phyloP scores from a whole-genome alignment of 768 basidiomycete genomes.

The Sporobolomyces phaffii region DNA sequence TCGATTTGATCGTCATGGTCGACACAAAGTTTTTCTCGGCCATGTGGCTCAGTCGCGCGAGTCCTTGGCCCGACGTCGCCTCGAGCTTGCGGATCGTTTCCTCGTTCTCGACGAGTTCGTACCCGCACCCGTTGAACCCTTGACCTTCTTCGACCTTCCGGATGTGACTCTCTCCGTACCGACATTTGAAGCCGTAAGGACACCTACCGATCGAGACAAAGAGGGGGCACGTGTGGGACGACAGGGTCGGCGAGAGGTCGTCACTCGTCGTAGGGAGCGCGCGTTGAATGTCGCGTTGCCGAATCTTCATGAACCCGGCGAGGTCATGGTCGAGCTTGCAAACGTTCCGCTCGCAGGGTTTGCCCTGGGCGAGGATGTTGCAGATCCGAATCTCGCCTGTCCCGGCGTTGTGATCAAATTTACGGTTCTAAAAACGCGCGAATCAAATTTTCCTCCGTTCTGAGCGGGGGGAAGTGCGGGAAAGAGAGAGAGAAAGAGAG shows the following conservation, averaged over 20 bases:
- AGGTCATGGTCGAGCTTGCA: conserved; percentile 79
- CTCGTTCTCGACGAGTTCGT: conserved; percentile 55
- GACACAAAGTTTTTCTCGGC: conserved; percentile 24
- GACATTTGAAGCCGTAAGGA: conserved; percentile 79
- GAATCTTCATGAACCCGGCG: conserved; percentile 64
- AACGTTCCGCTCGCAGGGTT: conserved; percentile 54
- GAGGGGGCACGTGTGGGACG: conserved; percentile 58
- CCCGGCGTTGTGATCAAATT: conserved; percentile 32
- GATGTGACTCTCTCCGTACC: conserved; percentile 77
- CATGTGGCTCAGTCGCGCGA: conserved; percentile 57
- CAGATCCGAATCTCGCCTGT: conserved; percentile 60
- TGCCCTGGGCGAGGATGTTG: conserved; percentile 66
- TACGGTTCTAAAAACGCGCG: conserved; percentile 31
- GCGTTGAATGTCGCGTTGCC: conserved; percentile 65
- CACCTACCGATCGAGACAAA: conserved; percentile 67
- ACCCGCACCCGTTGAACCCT: conserved; percentile 36
- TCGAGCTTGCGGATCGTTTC: conserved; percentile 55
- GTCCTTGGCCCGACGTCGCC: conserved; percentile 58
- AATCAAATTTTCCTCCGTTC: too few relatives aligned
- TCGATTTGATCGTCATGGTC: conserved; percentile 16
- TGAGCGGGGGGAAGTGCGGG: too few relatives aligned
- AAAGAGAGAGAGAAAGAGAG: too few relatives aligned
- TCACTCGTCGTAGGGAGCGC: conserved; percentile 52
- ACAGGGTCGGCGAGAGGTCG: conserved; percentile 55
- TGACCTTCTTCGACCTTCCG: conserved; percentile 51